Conservation (phyloP, 225 moss, liverwort and hornwort species). For the Straminergon stramineum region DNA sequence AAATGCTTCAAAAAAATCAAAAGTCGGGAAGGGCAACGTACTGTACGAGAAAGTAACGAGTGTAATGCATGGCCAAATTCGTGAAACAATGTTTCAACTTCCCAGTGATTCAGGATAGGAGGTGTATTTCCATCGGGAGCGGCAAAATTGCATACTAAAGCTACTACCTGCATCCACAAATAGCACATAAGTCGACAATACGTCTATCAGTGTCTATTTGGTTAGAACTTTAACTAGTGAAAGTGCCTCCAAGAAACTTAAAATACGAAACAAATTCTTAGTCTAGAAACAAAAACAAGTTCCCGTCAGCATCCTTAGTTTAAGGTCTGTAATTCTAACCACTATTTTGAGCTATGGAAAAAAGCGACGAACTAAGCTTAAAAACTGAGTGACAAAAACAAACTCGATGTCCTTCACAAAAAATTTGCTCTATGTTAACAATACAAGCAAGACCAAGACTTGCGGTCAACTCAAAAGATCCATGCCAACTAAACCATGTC, state of each 20-base stretch:
- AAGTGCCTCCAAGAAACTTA: neutral
- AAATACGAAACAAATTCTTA: neutral
- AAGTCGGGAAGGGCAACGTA: constrained; percentile 11
- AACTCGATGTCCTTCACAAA: neutral
- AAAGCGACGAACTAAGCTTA: neutral
- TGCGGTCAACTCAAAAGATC: neutral
- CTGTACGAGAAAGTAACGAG: constrained; percentile 92
- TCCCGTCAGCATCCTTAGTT: neutral
- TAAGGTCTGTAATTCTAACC: neutral
- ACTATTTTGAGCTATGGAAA: neutral
- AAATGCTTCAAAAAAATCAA: neutral
- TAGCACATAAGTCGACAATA: neutral
- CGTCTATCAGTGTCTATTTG: neutral
- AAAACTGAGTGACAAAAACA: neutral
- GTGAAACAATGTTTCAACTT: constrained; percentile 96
- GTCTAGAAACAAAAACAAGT: neutral
- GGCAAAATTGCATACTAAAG: constrained; percentile 92
- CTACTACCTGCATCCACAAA: constrained; percentile 70
- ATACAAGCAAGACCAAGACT: neutral
- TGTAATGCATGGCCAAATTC: constrained; percentile 98
- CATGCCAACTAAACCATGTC: neutral
- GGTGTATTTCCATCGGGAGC: constrained; percentile 57
- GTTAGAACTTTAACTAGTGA: neutral
- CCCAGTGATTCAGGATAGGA: constrained; percentile 84
- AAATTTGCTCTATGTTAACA: neutral